These are phyloP conservation scores for Bryoglossum gracile DNA, from an alignment of 495 filamentous ascomycete genomes.

Conservation along the genomic window DNA sequence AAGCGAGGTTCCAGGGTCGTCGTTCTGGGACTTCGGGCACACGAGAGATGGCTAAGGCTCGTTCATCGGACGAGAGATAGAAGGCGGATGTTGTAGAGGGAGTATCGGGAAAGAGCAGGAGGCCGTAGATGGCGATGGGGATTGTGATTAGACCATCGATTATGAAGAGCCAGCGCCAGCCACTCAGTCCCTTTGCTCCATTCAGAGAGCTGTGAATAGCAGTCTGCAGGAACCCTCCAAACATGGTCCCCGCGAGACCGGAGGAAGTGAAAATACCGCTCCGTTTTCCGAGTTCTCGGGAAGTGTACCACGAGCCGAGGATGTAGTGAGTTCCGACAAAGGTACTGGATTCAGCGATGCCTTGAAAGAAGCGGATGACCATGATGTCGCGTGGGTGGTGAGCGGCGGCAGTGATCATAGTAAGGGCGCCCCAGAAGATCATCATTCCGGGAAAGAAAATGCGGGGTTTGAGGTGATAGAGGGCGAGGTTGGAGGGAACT, in stretches of 20 bases:
- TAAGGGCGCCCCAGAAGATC: slow-evolving; percentile 52
- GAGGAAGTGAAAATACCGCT: slow-evolving; percentile 48
- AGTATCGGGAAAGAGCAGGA: slow-evolving; percentile 53
- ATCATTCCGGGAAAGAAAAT: slow-evolving; percentile 56
- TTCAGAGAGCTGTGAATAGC: slow-evolving; percentile 47
- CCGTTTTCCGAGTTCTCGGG: slow-evolving; percentile 56
- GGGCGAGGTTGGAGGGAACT: slow-evolving; percentile 52
- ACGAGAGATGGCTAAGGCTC: slow-evolving; percentile 38
- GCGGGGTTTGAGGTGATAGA: slow-evolving; percentile 51
- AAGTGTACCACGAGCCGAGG: slow-evolving; percentile 60
- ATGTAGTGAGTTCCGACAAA: slow-evolving; percentile 62
- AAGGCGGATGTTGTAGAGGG: slow-evolving; percentile 45
- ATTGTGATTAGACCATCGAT: slow-evolving; percentile 39
- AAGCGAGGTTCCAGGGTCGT: slow-evolving; percentile 30
- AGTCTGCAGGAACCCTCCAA: slow-evolving; percentile 48
- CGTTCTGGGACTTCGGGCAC: slow-evolving; percentile 28
- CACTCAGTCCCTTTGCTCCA: slow-evolving; percentile 41
- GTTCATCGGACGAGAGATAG: slow-evolving; percentile 41
- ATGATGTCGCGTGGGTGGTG: slow-evolving; percentile 47
- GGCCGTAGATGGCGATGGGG: slow-evolving; percentile 52
- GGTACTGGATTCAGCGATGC: slow-evolving; percentile 50
- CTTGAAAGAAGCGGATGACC: slow-evolving; percentile 63
- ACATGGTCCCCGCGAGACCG: slow-evolving; percentile 44
- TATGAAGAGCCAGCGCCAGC: slow-evolving; percentile 65
- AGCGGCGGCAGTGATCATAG: slow-evolving; percentile 50